These are phyloP conservation scores for Thermoascus crustaceus DNA, from an alignment of 2,329 filamentous ascomycete species.

Conservation along the genomic window DNA sequence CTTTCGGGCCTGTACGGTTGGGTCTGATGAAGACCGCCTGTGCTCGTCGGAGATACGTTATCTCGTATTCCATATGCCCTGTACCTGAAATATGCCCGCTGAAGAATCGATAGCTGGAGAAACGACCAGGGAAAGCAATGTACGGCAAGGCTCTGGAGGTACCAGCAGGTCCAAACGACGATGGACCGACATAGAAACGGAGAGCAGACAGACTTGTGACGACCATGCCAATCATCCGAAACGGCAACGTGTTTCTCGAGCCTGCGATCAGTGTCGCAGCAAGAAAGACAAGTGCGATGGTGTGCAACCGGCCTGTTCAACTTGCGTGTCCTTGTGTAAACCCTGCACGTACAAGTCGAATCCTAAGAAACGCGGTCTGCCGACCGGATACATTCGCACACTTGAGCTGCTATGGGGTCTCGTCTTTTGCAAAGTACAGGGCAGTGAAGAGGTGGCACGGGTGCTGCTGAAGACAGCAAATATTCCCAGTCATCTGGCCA, in stretches of 20 bases:
- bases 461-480: slow-evolving; percentile 45
- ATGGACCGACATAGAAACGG: slow-evolving; percentile 22
- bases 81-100: slow-evolving; percentile 22
- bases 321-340: slow-evolving; percentile 56
- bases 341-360: slow-evolving; percentile 64
- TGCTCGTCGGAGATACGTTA: slow-evolving; percentile 27
- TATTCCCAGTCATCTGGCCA: slow-evolving; percentile 25
- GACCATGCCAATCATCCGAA: slow-evolving; percentile 38
- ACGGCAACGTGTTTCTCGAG: slow-evolving; percentile 58
- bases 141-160: slow-evolving; percentile 22
- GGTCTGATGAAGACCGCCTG: too few species aligned
- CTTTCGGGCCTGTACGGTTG: too few species aligned
- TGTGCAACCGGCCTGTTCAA: slow-evolving; percentile 56
- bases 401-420: slow-evolving; percentile 62
- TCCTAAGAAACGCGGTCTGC: slow-evolving; percentile 68
- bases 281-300: slow-evolving; percentile 68
- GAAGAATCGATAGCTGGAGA: slow-evolving; percentile 18
- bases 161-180: slow-evolving; percentile 24
- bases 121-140: slow-evolving; percentile 26
- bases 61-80: slow-evolving; percentile 12
- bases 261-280: slow-evolving; percentile 60
- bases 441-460: slow-evolving; percentile 51
- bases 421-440: slow-evolving; percentile 55
- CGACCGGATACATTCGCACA: slow-evolving; percentile 70
- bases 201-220: slow-evolving; percentile 19